Evolutionary conservation across 352 stramenopile genomes (phyloP).

Genomic region (Pythium oligandrum): DNA sequence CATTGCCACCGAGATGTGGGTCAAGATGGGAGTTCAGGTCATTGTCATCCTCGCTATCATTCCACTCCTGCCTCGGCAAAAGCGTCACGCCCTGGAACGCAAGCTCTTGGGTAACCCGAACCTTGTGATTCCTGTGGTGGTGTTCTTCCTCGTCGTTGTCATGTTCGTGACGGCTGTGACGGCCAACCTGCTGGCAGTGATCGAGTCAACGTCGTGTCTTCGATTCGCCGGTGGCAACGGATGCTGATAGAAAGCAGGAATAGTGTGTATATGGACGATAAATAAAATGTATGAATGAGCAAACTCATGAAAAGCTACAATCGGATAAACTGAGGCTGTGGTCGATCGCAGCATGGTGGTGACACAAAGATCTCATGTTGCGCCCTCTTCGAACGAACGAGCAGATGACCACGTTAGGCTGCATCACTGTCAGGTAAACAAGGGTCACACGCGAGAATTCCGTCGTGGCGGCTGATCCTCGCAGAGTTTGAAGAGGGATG

Average conservation of each 20-base stretch:
- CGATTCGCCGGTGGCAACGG: constrained; percentile 13
- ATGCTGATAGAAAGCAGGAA: background rate
- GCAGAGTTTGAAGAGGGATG: too few relatives aligned
- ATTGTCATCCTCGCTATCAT: constrained; percentile 7
- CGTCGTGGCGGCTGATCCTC: too few relatives aligned
- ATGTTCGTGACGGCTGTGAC: constrained; percentile 4
- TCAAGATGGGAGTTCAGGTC: constrained; percentile 6
- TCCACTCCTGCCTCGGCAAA: constrained; percentile 16
- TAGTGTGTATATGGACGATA: too few relatives aligned
- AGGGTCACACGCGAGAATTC: too few relatives aligned
- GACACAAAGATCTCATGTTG: too few relatives aligned
- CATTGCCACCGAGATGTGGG: constrained; percentile 5
- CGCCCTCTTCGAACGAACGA: too few relatives aligned
- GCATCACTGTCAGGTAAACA: too few relatives aligned
- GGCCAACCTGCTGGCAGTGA: constrained; percentile 11
- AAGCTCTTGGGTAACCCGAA: background rate
- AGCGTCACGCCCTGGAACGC: constrained; percentile 7
- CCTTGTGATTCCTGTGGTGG: background rate
- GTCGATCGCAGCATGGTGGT: too few relatives aligned
- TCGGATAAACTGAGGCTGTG: too few relatives aligned
- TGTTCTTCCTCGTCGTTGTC: constrained; percentile 1
- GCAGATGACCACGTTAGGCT: too few relatives aligned
- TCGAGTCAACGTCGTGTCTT: constrained; percentile 13
- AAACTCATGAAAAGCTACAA: too few relatives aligned
- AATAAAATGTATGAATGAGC: too few relatives aligned